Evolutionary conservation across 129 eudicot species (phyloP), one percentile per base, ranked within the genome.

Genomic region (Tagetes erecta): DNA sequence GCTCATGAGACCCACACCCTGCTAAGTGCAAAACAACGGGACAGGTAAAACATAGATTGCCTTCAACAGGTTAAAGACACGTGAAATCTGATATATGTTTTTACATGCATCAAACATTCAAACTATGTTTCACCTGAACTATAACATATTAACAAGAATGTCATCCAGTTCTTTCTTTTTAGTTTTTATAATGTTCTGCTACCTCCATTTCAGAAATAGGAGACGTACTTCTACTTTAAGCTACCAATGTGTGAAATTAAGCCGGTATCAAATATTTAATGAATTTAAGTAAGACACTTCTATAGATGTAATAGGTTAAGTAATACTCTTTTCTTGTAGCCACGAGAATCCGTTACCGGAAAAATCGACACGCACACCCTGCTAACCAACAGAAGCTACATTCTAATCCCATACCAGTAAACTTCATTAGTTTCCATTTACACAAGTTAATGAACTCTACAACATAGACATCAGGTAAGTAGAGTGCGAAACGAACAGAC

Each of bases 161-260:
- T 3, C 78, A 14, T 50, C 53, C 58, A 1, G 27, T 38, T 53
- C 49, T 38, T 75, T 34, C 42, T 49, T 75, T 6, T 53, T 49
- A 64, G 37, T 42, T n/a, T n/a, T n/a, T n/a, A n/a, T n/a, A n/a
- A 75, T 38, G 41, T 30, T 30, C 39, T 11, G 30, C 9, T 30
- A 38, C 35, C 60, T 67, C 49, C 27, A 67, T 14, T 76, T 67
- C 68, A 52, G 30, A 52, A 41, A 42, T 34, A 37, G n/a, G 56
- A 41, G 8, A 52, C 64, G 35, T 58, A 45, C 8, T 34, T 50
- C 31, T 52, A 75, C 55, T 75, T 75, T 49, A 75, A 30, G 42
- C 65, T 40, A 73, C 73, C 73, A 38, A 27, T 65, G 49, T 5
- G 58, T 59, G 44, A 45, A 57, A 57, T 72, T 58, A 59, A 38